phyloP scores from a whole-genome alignment of 768 basidiomycete genomes.

The Mycena rebaudengoi region DNA sequence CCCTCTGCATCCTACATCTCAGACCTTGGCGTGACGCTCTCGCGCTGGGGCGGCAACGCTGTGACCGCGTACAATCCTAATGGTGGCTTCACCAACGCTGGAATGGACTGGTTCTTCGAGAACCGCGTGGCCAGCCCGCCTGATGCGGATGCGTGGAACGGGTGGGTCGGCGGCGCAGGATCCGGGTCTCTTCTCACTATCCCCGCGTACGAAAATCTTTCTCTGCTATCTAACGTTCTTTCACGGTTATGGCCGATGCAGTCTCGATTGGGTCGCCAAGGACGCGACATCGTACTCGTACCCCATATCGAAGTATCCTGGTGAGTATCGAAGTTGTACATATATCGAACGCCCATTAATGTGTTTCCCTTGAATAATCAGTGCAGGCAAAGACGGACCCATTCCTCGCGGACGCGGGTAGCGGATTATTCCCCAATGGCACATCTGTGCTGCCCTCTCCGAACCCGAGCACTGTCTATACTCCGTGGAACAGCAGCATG shows the following conservation, averaged over 20 bases:
- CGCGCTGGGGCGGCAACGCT: constrained; percentile 64
- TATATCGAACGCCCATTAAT: background rate
- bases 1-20: constrained; percentile 54
- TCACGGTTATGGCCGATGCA: constrained; percentile 24
- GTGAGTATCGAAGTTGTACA: constrained; percentile 32
- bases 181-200: constrained; percentile 54
- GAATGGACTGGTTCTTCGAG: constrained; percentile 65
- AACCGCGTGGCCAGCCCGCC: constrained; percentile 51
- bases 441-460: constrained; percentile 51
- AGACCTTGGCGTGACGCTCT: constrained; percentile 57
- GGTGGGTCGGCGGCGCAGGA: constrained; percentile 55
- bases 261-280: constrained; percentile 66
- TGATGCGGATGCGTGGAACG: constrained; percentile 58
- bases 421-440: constrained; percentile 59
- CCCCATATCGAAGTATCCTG: constrained; percentile 51
- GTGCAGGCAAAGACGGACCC: constrained; percentile 56
- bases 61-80: constrained; percentile 63
- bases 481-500: constrained; percentile 55
- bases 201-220: constrained; percentile 52
- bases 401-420: constrained; percentile 57
- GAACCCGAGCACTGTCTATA: constrained; percentile 50
- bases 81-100: constrained; percentile 61
- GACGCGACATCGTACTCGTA: constrained; percentile 63
- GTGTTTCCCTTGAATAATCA: constrained; percentile 28
- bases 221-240: background rate